phyloP scores from a whole-genome alignment of 2,329 filamentous ascomycete species.

The Reticulascus tulasneorum region DNA sequence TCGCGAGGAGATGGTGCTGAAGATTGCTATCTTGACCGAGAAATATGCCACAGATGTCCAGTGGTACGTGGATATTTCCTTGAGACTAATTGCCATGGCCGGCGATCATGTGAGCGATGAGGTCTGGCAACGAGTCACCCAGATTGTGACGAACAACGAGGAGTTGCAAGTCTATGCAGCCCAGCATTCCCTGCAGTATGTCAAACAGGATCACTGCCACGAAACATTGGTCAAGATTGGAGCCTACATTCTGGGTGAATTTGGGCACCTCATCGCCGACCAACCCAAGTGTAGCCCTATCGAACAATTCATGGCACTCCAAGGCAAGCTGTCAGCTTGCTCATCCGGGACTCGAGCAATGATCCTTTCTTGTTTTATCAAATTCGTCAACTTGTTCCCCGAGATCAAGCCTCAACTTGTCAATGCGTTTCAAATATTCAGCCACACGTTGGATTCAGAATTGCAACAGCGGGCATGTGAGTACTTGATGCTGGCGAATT shows the following conservation, averaged over 20 bases:
- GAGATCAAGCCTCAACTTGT: conserved; percentile 96
- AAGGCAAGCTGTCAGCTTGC: conserved; percentile 83
- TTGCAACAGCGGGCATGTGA: conserved; percentile 95
- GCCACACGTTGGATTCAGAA: conserved; percentile 90
- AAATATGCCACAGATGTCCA: conserved; percentile 98
- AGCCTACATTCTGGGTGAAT: conserved; percentile 92
- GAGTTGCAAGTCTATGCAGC: conserved; percentile 96
- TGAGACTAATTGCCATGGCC: conserved; percentile 91
- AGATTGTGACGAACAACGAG: conserved; percentile 99
- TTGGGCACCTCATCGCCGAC: conserved; percentile 93
- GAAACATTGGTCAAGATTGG: conserved; percentile 98
- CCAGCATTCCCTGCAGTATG: conserved; percentile 85
- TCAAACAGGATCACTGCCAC: conserved; percentile 90
- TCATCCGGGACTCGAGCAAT: conserved; percentile 89
- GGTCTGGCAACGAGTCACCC: conserved; percentile 97
- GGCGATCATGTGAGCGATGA: conserved; percentile 98
- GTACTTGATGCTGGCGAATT: conserved; percentile 79
- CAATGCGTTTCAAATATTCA: conserved; percentile 86
- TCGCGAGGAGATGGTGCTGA: conserved; percentile 97
- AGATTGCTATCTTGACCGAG: conserved; percentile 96
- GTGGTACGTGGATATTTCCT: conserved; percentile 98
- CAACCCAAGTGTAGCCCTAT: conserved; percentile 90
- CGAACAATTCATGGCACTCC: conserved; percentile 91
- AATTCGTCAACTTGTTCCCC: conserved; percentile 96
- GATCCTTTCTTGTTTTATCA: conserved; percentile 92